Conservation (phyloP, 1,139 yeast genomes). For the Taiozyma sp. region DNA sequence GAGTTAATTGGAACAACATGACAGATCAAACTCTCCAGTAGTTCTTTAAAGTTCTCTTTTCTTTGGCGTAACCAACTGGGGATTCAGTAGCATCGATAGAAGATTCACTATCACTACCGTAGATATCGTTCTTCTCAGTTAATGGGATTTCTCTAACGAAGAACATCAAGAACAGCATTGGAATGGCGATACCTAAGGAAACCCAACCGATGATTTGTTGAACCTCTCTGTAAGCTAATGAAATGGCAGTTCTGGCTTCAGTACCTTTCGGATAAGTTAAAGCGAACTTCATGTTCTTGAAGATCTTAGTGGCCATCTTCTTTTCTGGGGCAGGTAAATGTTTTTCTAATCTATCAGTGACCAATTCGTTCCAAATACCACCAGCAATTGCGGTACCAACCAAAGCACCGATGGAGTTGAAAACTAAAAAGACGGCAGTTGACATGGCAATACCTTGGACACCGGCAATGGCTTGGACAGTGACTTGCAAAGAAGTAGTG, state of each 20-base stretch:
- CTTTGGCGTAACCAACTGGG: not conserved
- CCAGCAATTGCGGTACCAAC: slow-evolving; percentile 33
- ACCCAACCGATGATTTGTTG: slow-evolving; percentile 24
- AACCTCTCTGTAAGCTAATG: slow-evolving; percentile 25
- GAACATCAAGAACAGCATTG: slow-evolving; percentile 22
- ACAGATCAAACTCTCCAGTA: not conserved
- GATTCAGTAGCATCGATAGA: not conserved
- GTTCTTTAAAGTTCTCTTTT: not conserved
- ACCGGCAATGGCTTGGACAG: slow-evolving; percentile 33
- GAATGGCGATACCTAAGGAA: slow-evolving; percentile 22
- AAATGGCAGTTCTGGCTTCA: slow-evolving; percentile 23
- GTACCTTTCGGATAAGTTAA: slow-evolving; percentile 21
- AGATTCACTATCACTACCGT: slow-evolving; percentile 7
- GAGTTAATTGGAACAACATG: not conserved
- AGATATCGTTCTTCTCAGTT: slow-evolving; percentile 14
- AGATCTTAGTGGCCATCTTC: slow-evolving; percentile 20
- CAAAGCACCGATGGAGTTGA: slow-evolving; percentile 39
- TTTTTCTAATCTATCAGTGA: slow-evolving; percentile 12
- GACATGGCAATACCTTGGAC: slow-evolving; percentile 44
- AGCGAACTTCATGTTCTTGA: slow-evolving; percentile 19
- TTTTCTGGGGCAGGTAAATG: slow-evolving; percentile 20
- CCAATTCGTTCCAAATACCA: slow-evolving; percentile 21
- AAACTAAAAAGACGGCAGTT: slow-evolving; percentile 39
- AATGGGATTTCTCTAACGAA: slow-evolving; percentile 22
- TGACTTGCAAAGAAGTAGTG: slow-evolving; percentile 27